phyloP scores from a whole-genome alignment of 371 early-diverging fungal genomes.

The Mucor racemosus region DNA sequence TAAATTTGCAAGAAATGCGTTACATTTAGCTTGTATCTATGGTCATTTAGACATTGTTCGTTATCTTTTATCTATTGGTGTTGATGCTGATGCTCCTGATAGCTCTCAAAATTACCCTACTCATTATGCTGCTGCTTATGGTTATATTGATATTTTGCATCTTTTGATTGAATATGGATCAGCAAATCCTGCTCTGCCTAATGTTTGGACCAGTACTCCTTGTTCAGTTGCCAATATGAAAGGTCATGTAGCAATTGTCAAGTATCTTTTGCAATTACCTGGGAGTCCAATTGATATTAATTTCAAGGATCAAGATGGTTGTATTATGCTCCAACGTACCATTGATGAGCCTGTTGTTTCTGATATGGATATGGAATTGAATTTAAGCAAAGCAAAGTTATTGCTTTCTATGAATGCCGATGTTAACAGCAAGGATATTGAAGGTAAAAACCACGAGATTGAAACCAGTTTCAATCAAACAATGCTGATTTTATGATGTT shows the following conservation, averaged over 20 bases:
- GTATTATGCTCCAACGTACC: slow-evolving; percentile 53
- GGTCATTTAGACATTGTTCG: slow-evolving; percentile 52
- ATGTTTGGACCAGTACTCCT: slow-evolving; percentile 63
- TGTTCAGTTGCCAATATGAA: slow-evolving; percentile 65
- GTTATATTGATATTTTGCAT: slow-evolving; percentile 46
- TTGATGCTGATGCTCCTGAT: slow-evolving; percentile 53
- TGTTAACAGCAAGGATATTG: slow-evolving; percentile 42
- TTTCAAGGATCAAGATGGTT: slow-evolving; percentile 55
- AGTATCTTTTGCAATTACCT: slow-evolving; percentile 48
- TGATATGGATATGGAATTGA: slow-evolving; percentile 40
- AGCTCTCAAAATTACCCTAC: slow-evolving; percentile 55
- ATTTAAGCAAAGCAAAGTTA: slow-evolving; percentile 36
- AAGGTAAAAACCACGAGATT: slow-evolving; percentile 28
- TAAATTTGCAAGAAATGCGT: slow-evolving; percentile 51
- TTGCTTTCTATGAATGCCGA: slow-evolving; percentile 51
- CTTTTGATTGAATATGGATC: slow-evolving; percentile 50
- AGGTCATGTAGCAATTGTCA: slow-evolving; percentile 56
- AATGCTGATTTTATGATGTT: neutral
- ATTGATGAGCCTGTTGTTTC: slow-evolving; percentile 26
- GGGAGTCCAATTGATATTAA: slow-evolving; percentile 44
- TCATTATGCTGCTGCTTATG: slow-evolving; percentile 67
- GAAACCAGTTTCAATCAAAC: neutral
- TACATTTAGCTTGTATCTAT: slow-evolving; percentile 57
- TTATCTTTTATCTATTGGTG: slow-evolving; percentile 49
- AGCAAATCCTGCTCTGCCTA: slow-evolving; percentile 48